Conservation (phyloP, 1,139 yeast species). For the Lodderomyces metapsilosis region DNA sequence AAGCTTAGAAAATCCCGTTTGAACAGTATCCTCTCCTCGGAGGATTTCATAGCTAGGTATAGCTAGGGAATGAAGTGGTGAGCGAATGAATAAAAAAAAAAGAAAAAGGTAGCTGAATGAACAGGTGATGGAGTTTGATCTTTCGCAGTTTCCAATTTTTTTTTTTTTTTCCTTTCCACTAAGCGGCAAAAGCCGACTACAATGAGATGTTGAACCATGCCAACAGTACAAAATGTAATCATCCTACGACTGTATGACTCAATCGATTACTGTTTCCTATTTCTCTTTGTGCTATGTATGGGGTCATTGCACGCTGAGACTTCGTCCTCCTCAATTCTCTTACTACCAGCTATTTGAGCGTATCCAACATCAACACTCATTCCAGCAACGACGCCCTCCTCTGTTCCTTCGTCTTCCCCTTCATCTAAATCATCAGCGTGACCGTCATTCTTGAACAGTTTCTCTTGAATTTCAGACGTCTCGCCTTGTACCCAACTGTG, state of each 20-base stretch:
- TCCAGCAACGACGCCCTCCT: constrained; percentile 32
- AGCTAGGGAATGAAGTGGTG: background rate
- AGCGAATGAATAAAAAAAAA: too few relatives aligned
- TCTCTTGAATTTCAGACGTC: constrained; percentile 5
- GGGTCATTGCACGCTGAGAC: background rate
- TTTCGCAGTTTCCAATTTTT: background rate
- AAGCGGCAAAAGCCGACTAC: background rate
- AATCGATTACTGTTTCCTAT: background rate
- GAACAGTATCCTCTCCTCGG: constrained; percentile 63
- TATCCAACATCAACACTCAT: constrained; percentile 47
- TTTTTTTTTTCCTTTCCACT: background rate
- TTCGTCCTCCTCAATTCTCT: constrained; percentile 20
- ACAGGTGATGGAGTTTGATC: background rate
- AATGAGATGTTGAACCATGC: background rate
- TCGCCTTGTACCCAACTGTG: constrained; percentile 18
- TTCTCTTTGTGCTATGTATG: constrained; percentile 4
- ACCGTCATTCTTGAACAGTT: constrained; percentile 25
- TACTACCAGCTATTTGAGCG: constrained; percentile 36
- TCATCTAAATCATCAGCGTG: constrained; percentile 45
- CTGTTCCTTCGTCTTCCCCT: constrained; percentile 20
- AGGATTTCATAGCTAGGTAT: constrained; percentile 56
- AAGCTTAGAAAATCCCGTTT: constrained; percentile 63
- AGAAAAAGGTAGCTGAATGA: background rate
- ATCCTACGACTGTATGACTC: too few relatives aligned
- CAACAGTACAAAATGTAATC: too few relatives aligned